Percentiles rank a stretch among this genome's conserved stretches.
phyloP scores from a whole-genome alignment of 305 asterid genomes.

The Ajuga reptans region DNA sequence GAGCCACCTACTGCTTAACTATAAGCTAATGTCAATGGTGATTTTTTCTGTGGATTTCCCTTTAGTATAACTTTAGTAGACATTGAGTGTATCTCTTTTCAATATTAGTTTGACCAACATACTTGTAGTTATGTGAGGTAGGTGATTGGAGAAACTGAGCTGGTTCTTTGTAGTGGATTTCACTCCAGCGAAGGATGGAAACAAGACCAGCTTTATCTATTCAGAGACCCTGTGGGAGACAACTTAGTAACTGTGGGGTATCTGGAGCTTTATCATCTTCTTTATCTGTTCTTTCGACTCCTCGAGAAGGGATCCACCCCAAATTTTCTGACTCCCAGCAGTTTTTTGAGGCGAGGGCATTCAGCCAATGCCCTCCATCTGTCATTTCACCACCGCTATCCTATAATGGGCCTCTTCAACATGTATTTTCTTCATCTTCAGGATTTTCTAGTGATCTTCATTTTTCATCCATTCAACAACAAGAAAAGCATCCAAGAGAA shows the following conservation, averaged over 20 bases:
- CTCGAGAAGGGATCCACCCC: constrained; percentile 37
- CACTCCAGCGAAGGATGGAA: constrained; percentile 45
- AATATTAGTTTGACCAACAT: constrained; percentile 1
- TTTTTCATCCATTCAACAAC: constrained; percentile 47
- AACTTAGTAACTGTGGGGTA: constrained; percentile 49
- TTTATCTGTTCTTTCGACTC: constrained; percentile 42
- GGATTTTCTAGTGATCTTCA: constrained; percentile 58
- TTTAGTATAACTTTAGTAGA: not conserved
- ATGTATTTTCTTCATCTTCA: constrained; percentile 57
- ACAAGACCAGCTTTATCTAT: constrained; percentile 52
- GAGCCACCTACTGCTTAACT: not conserved
- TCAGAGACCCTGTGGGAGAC: constrained; percentile 55
- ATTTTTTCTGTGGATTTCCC: not conserved
- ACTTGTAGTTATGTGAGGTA: constrained; percentile 18
- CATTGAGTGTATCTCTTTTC: not conserved
- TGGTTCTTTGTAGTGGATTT: constrained; percentile 13
- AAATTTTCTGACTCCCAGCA: constrained; percentile 40
- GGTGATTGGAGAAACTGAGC: constrained; percentile 19
- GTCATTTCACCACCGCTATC: constrained; percentile 42
- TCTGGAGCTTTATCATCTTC: constrained; percentile 59
- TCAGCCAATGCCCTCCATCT: constrained; percentile 32
- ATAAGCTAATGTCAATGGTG: not conserved
- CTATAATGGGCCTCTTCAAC: constrained; percentile 50
- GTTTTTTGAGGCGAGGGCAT: constrained; percentile 34
- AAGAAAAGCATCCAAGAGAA: constrained; percentile 44